Conservation (phyloP, 441 rosid genomes). For the Eutrema salsugineum region DNA sequence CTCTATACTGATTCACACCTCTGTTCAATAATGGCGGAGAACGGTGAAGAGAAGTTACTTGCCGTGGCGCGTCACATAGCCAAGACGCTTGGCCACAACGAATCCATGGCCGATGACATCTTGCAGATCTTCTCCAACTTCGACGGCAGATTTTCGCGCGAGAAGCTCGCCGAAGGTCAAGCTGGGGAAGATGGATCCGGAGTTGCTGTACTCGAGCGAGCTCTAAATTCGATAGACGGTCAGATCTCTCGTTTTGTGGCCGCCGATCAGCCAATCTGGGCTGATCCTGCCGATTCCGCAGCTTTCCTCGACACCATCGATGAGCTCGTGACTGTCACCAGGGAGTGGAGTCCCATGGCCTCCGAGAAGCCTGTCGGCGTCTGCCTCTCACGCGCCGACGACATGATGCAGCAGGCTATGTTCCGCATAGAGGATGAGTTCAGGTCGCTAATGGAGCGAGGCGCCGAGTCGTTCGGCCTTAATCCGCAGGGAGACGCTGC, state of each 20-base stretch:
- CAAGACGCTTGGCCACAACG: conserved; percentile 78
- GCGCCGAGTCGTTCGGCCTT: conserved; percentile 59
- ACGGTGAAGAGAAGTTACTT: conserved; percentile 87
- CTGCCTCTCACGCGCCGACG: conserved; percentile 70
- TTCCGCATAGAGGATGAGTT: conserved; percentile 83
- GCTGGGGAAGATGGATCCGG: conserved; percentile 41
- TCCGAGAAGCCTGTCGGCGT: conserved; percentile 45
- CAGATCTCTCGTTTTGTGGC: conserved; percentile 77
- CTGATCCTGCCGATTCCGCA: conserved; percentile 73
- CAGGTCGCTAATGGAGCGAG: conserved; percentile 72
- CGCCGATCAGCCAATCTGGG: conserved; percentile 77
- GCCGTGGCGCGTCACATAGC: conserved; percentile 96
- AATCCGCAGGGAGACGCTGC: conserved; percentile 34
- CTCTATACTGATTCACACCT: conserved; percentile 11
- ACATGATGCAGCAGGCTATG: conserved; percentile 80
- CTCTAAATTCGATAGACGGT: conserved; percentile 53
- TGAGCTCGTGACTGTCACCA: conserved; percentile 47
- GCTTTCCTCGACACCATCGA: conserved; percentile 79
- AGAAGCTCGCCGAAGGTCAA: conserved; percentile 50
- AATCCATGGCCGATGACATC: conserved; percentile 80
- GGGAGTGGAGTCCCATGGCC: conserved; percentile 58
- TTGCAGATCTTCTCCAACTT: conserved; percentile 87
- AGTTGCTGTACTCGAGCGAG: conserved; percentile 45
- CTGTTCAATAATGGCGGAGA: conserved; percentile 51
- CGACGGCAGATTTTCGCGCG: conserved; percentile 90